Conservation (phyloP, 2,329 filamentous ascomycete species). For the Pseudocercospora musae region DNA sequence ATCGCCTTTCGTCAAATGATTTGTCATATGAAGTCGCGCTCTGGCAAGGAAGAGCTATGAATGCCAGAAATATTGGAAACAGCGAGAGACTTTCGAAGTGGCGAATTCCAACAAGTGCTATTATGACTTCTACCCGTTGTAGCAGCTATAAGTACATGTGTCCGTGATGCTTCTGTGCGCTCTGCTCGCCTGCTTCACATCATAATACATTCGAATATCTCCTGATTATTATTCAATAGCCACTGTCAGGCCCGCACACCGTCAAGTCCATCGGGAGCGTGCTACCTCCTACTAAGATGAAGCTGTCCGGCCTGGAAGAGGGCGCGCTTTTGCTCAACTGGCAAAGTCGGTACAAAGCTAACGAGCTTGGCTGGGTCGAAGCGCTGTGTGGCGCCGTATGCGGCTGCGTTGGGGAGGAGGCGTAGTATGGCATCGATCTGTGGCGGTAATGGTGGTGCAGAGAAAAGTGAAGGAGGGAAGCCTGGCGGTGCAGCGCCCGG, state of each 20-base stretch:
- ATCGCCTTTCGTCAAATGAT: no score
- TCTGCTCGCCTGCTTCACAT: not conserved
- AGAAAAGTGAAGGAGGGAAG: conserved; percentile 48
- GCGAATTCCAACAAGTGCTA: not conserved
- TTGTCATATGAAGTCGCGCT: no score
- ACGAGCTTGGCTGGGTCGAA: conserved; percentile 69
- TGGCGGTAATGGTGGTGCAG: conserved; percentile 70
- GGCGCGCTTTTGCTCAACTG: conserved; percentile 31
- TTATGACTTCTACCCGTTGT: not conserved
- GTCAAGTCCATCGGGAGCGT: not conserved
- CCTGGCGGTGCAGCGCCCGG: conserved; percentile 40
- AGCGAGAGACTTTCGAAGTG: no score
- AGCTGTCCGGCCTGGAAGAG: conserved; percentile 6
- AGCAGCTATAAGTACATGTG: not conserved
- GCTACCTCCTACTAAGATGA: not conserved
- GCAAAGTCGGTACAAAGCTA: conserved; percentile 64
- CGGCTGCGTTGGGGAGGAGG: conserved; percentile 64
- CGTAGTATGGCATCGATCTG: conserved; percentile 53
- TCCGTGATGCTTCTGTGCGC: not conserved
- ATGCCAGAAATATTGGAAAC: no score
- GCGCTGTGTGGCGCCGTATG: conserved; percentile 62
- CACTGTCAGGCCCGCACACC: not conserved
- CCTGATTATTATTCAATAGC: not conserved
- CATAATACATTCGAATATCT: not conserved
- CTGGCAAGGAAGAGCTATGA: no score